Evolutionary conservation across 1,284 basidiomycete genomes (phyloP), one percentile per base, ranked within the genome.

Genomic region (Gomphus sp.): DNA sequence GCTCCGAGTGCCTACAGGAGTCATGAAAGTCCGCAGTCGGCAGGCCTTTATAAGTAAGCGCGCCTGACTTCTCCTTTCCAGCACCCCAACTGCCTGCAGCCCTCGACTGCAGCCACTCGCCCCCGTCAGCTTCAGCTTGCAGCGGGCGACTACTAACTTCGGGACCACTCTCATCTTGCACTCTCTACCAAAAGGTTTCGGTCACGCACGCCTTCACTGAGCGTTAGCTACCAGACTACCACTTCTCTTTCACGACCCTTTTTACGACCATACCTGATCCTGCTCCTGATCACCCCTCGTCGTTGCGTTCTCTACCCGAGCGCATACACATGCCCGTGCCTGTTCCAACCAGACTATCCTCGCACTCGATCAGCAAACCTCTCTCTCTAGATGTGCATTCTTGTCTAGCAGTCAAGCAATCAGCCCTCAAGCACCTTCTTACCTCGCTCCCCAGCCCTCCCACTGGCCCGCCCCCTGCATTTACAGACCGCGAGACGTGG

Each of bases 121-220:
- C 47, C 48, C 34, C 39, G 54, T 44, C 54, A 41, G 39, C 55
- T 11, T 22, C 55, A 48, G 47, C 47, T 48, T 47, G 39, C 43
- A 50, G 54, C 18, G 45, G 48, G 55, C 41, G 44, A 47, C 37
- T 31, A 36, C 34, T 45, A 56, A 14, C 18, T 34, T 37, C 44
- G 55, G 55, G 34, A 41, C 45, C 47, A 54, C 52, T 53, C 58
- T 41, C 52, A 43, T 44, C 48, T 44, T 55, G 22, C 22, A 22
- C 49, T 58, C 50, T 47, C 28, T 37, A n/a, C 28, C 33, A 59
- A 55, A 59, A 59, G 41, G 18, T 45, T 55, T 49, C 14, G 52
- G 58, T 37, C 37, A 59, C 58, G 88, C 87, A 90, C 87, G 87
- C 88, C 87, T 90, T 90, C 78, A 84, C 77, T 90, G 87, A 78